phyloP scores from a whole-genome alignment of 441 rosid genomes.

The Pelargonium fulgidum region DNA sequence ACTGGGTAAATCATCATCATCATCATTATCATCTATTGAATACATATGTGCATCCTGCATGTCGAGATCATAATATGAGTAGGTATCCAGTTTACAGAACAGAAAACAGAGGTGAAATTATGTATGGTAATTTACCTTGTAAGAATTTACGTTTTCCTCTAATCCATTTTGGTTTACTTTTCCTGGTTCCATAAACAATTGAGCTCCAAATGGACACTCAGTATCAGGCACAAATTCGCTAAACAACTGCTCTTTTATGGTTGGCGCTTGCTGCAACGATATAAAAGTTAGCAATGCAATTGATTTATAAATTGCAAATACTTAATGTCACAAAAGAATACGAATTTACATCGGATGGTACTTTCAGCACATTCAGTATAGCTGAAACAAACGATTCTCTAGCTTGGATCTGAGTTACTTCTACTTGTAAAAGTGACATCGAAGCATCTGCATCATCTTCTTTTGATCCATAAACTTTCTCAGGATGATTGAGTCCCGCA shows the following conservation, averaged over 20 bases:
- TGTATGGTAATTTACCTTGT: constrained; percentile 27
- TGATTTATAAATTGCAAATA: constrained; percentile 13
- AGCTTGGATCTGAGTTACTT: constrained; percentile 47
- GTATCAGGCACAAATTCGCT: constrained; percentile 62
- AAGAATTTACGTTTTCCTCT: constrained; percentile 26
- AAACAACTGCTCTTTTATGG: constrained; percentile 48
- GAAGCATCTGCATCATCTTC: constrained; percentile 65
- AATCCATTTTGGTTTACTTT: constrained; percentile 31
- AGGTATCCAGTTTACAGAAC: constrained; percentile 10
- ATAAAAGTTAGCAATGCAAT: constrained; percentile 22
- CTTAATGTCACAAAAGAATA: constrained; percentile 13
- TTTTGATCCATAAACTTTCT: constrained; percentile 51
- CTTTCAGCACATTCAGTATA: constrained; percentile 52
- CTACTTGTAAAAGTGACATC: constrained; percentile 46
- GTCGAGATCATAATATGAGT: constrained; percentile 13
- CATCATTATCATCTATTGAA: constrained; percentile 36
- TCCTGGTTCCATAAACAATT: constrained; percentile 45
- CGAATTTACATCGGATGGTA: constrained; percentile 48
- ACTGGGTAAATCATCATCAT: constrained; percentile 32
- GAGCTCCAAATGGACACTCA: constrained; percentile 62
- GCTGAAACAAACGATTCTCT: constrained; percentile 50
- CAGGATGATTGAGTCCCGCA: constrained; percentile 25
- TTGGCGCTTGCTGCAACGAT: constrained; percentile 41
- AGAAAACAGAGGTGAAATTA: constrained; percentile 1
- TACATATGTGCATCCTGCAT: constrained; percentile 44